phyloP scores from a whole-genome alignment of 805 yeast genomes.

The Kazachstania taianensis region DNA sequence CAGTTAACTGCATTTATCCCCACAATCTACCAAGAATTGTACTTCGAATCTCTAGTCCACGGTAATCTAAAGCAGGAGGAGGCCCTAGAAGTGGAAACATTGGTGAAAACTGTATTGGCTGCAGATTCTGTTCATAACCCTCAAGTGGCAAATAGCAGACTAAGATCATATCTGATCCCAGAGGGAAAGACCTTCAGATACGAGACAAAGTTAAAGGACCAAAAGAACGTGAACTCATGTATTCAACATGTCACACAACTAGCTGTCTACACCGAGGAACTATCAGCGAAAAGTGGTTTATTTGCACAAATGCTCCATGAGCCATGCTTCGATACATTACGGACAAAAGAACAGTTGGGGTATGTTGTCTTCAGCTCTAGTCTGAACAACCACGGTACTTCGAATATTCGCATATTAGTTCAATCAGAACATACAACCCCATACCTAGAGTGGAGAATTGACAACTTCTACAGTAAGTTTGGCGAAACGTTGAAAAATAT shows the following conservation, averaged over 20 bases:
- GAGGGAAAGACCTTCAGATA: constrained; percentile 34
- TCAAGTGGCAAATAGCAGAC: constrained; percentile 21
- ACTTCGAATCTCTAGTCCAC: constrained; percentile 59
- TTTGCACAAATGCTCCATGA: constrained; percentile 67
- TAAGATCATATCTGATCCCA: constrained; percentile 36
- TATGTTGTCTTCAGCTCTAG: constrained; percentile 82
- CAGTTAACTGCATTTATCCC: constrained; percentile 44
- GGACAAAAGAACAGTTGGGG: constrained; percentile 93
- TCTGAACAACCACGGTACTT: constrained; percentile 55
- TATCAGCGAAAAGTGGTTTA: constrained; percentile 48
- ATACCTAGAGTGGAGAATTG: constrained; percentile 69
- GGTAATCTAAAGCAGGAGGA: constrained; percentile 59
- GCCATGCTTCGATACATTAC: constrained; percentile 79
- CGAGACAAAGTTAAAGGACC: constrained; percentile 47
- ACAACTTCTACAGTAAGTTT: constrained; percentile 46
- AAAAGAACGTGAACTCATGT: constrained; percentile 70
- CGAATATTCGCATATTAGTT: constrained; percentile 51
- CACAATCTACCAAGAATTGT: constrained; percentile 47
- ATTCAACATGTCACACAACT: constrained; percentile 69
- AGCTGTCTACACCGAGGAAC: constrained; percentile 38
- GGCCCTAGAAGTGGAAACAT: constrained; percentile 40
- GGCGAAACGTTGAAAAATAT: constrained; percentile 39
- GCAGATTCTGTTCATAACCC: constrained; percentile 34
- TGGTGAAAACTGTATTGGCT: constrained; percentile 36
- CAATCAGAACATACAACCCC: constrained; percentile 76